phyloP scores from a whole-genome alignment of 805 yeast species.

The Wickerhamiella domercqiae region DNA sequence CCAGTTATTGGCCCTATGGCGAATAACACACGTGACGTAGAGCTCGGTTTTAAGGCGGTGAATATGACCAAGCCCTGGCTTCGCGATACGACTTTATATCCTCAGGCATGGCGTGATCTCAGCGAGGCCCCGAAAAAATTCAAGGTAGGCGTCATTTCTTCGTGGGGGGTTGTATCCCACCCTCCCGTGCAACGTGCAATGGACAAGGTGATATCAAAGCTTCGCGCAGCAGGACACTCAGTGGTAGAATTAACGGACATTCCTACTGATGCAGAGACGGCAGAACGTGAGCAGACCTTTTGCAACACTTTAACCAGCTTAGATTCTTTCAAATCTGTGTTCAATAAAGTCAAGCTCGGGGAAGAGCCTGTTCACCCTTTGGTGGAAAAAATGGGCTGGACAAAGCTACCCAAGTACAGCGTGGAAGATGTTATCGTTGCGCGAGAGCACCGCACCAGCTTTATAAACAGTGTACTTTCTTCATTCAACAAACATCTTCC shows the following conservation, averaged over 20 bases:
- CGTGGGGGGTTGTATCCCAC: slow-evolving; percentile 38
- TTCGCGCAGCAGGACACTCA: slow-evolving; percentile 32
- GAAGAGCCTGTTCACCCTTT: not conserved
- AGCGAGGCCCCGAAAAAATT: slow-evolving; percentile 24
- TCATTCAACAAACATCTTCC: not conserved
- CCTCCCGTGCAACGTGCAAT: slow-evolving; percentile 33
- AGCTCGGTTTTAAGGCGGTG: slow-evolving; percentile 31
- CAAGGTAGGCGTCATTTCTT: slow-evolving; percentile 34
- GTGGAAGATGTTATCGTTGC: not conserved
- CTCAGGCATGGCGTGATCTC: slow-evolving; percentile 36
- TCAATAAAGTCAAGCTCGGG: not conserved
- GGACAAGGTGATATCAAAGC: slow-evolving; percentile 27
- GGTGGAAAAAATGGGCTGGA: not conserved
- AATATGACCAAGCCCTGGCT: slow-evolving; percentile 41
- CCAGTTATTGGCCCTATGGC: slow-evolving; percentile 1
- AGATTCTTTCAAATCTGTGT: not conserved
- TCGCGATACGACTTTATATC: slow-evolving; percentile 32
- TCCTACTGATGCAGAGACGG: not conserved
- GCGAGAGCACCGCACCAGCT: not conserved
- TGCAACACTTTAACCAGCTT: not conserved
- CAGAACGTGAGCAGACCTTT: not conserved
- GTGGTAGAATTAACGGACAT: slow-evolving; percentile 27
- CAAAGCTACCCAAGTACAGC: not conserved
- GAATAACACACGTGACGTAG: slow-evolving; percentile 31
- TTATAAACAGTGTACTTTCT: not conserved